Conservation (phyloP, 1,284 basidiomycete species). For the Cryptococcus sp. region DNA sequence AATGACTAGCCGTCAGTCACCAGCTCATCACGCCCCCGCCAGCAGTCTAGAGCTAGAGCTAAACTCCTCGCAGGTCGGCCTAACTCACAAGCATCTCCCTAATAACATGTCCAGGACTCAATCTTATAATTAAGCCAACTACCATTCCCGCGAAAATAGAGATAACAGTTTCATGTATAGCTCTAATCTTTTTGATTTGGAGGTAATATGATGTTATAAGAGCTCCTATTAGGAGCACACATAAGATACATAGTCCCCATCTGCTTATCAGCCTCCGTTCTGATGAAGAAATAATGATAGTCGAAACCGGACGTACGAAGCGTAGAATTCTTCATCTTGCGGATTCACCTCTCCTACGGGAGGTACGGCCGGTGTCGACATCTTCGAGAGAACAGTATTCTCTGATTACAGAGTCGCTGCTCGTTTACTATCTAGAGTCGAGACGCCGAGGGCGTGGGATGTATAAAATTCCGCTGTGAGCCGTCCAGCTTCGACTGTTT, state of each 20-base stretch:
- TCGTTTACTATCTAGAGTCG: too few relatives aligned
- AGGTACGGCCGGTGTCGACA: too few relatives aligned
- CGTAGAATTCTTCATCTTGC: constrained; percentile 84
- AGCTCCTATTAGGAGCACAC: constrained; percentile 86
- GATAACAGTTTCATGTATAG: constrained; percentile 94
- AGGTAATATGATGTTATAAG: constrained; percentile 97
- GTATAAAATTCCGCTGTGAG: too few relatives aligned
- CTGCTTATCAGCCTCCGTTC: constrained; percentile 11
- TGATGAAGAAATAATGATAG: background rate
- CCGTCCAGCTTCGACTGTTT: too few relatives aligned
- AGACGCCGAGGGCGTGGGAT: too few relatives aligned
- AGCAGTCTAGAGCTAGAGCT: background rate
- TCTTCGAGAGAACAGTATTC: too few relatives aligned
- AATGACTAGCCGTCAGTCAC: constrained; percentile 60
- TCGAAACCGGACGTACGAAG: constrained; percentile 55
- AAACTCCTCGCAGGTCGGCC: background rate
- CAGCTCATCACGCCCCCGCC: background rate
- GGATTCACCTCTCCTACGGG: constrained; percentile 31
- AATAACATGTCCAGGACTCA: constrained; percentile 89
- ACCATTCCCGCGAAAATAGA: constrained; percentile 94
- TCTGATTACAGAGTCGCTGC: too few relatives aligned
- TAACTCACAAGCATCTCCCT: constrained; percentile 89
- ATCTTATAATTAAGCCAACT: constrained; percentile 83
- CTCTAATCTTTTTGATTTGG: constrained; percentile 91
- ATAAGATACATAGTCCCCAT: constrained; percentile 92